Evolutionary conservation across 148 eudicot genomes (phyloP).

Genomic region (Nyssa sinensis): DNA sequence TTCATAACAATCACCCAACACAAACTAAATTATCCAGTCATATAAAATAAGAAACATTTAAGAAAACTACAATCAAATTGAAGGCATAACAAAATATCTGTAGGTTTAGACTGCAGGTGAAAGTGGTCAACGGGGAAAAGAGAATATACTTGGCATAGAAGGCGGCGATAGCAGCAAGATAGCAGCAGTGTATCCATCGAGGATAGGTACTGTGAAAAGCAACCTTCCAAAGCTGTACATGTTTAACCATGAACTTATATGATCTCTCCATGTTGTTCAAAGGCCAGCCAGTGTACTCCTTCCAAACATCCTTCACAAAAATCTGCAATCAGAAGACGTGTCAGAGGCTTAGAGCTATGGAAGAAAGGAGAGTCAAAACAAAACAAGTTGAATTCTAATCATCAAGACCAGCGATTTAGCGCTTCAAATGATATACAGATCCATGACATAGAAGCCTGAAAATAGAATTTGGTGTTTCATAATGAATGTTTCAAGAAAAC

Average conservation of each 20-base stretch:
- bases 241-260: constrained; percentile 96
- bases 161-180: constrained; percentile 93
- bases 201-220: constrained; percentile 98
- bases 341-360: neutral
- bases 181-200: constrained; percentile 78
- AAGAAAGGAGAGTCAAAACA: too few relatives aligned
- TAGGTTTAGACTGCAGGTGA: neutral
- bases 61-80: constrained; percentile 13
- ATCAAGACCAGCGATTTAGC: neutral
- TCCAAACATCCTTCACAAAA: constrained; percentile 95
- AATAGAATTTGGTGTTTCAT: neutral
- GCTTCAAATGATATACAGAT: neutral
- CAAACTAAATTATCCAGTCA: constrained; percentile 5
- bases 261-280: constrained; percentile 87
- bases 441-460: neutral
- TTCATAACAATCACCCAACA: too few relatives aligned
- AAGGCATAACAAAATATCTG: neutral
- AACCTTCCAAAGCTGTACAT: constrained; percentile 89
- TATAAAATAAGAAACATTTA: neutral
- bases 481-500: neutral
- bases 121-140: constrained; percentile 1
- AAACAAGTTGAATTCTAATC: too few relatives aligned
- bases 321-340: constrained; percentile 57
- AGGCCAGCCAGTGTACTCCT: constrained; percentile 97
- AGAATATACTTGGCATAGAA: constrained; percentile 88